A percentile compares a stretch with the other conserved stretches of the same genome.
Conservation (phyloP, 164 flowering plant species). For the Nelumbo lutea region DNA sequence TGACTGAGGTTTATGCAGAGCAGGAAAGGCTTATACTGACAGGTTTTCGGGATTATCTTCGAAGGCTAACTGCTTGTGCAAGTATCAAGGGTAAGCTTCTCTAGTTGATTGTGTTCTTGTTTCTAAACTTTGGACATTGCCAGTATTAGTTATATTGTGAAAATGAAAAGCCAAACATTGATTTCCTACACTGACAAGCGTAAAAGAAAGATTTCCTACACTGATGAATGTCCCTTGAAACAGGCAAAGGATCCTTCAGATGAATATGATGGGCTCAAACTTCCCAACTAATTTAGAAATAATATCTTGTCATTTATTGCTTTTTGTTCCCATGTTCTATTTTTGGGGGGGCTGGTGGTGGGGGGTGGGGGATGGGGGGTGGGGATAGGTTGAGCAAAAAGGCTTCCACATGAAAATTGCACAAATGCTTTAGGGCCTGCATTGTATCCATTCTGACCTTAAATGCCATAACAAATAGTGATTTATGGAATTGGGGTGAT, state of each 20-base stretch:
- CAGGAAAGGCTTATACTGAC: slow-evolving; percentile 68
- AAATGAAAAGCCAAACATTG: neutral
- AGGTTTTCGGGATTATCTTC: slow-evolving; percentile 56
- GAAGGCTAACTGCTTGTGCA: slow-evolving; percentile 49
- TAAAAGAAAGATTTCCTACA: neutral
- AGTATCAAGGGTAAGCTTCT: slow-evolving; percentile 49
- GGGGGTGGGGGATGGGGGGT: no score
- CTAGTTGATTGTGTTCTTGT: neutral
- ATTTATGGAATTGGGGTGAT: neutral
- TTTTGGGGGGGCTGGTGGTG: no score
- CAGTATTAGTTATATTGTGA: slow-evolving; percentile 3
- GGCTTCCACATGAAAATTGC: no score
- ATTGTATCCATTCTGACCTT: no score
- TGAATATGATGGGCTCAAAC: no score
- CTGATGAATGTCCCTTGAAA: neutral
- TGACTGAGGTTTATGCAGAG: slow-evolving; percentile 60
- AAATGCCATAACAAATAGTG: neutral
- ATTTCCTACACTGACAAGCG: neutral
- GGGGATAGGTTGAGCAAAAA: neutral
- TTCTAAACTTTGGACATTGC: neutral
- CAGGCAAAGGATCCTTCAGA: neutral
- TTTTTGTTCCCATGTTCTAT: neutral
- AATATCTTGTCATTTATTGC: neutral
- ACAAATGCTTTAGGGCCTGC: no score
- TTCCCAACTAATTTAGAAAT: no score